Evolutionary conservation across 2,329 filamentous ascomycete genomes (phyloP).

Genomic region (Hypoxylon sp.): DNA sequence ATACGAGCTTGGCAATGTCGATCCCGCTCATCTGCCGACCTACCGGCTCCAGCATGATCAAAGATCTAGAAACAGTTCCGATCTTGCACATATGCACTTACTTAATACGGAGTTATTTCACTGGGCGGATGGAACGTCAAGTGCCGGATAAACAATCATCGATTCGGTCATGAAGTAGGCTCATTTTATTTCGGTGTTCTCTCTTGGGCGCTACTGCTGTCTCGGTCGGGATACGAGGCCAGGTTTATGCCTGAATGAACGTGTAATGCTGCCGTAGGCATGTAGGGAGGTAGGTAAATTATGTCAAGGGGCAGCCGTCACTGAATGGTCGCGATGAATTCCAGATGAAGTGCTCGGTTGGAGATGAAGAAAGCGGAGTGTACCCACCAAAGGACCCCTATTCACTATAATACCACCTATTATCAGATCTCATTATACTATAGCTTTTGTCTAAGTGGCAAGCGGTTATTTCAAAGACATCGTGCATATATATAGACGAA

Average conservation of each 20-base stretch:
- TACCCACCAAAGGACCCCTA: neutral
- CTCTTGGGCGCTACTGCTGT: neutral
- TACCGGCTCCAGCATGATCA: slow-evolving; percentile 33
- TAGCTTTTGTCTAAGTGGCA: slow-evolving; percentile 20
- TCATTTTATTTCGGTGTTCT: neutral
- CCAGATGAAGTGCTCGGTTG: slow-evolving; percentile 25
- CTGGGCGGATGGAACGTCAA: slow-evolving; percentile 26
- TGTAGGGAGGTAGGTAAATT: slow-evolving; percentile 21
- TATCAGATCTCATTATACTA: slow-evolving; percentile 17
- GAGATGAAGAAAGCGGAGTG: slow-evolving; percentile 14
- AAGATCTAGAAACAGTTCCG: slow-evolving; percentile 36
- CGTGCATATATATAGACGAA: slow-evolving; percentile 25
- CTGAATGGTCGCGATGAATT: slow-evolving; percentile 35
- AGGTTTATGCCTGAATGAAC: slow-evolving; percentile 19
- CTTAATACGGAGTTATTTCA: slow-evolving; percentile 1
- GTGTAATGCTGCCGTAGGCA: slow-evolving; percentile 26
- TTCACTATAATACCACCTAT: neutral
- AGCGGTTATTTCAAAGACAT: slow-evolving; percentile 13
- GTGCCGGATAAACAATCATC: slow-evolving; percentile 28
- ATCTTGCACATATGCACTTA: slow-evolving; percentile 2
- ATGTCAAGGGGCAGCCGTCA: slow-evolving; percentile 3
- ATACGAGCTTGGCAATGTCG: slow-evolving; percentile 45
- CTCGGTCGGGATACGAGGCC: slow-evolving; percentile 37
- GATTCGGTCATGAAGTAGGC: slow-evolving; percentile 13
- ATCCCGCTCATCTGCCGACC: slow-evolving; percentile 41